Base-by-base conservation (phyloP, 2,329 filamentous ascomycete genomes). In the Aspergillus sp. region DNA sequence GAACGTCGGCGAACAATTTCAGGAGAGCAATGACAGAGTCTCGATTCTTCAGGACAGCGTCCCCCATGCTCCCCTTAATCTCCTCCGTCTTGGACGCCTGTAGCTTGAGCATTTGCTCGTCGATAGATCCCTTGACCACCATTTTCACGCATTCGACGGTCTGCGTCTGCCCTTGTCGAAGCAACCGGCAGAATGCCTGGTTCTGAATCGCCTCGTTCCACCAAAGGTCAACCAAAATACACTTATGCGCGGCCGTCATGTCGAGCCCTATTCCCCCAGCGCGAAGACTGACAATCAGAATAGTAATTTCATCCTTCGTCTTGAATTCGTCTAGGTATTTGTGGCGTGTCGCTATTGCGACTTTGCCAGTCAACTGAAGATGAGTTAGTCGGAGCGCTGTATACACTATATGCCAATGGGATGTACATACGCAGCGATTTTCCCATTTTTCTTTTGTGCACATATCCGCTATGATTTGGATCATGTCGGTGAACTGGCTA, bases 131-230 rank as follows among this genome's bases (percentile, higher is more conserved):
- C 1, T 78, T 73, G 0, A 87, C 79, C 0, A 87, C 74, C 38
- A 92, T 79, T 0, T 87, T 81, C 0, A 85, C 81, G 60, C 90
- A 82, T 11, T 85, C 77, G 0, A 88, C 88, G 38, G 85, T 77
- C 47, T 88, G 84, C 0, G 70, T 64, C 64, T 94, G 91, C 0
- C 89, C 89, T 2, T 88, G 86, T 5, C 90, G 82, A 66, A 84
- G 85, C 0, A 91, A 84, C 0, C 90, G 84, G 1, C 81, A 84
- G 69, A 85, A 86, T 1, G 81, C 81, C 72, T 73, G 90, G n/a
- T 86, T 77, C 66, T 92, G 88, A 0, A 81, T 73, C 0, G 82
- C 79, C 1, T 74, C 74, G 60, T 91, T 91, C 86, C 86, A 92
- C 84, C 85, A 88, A 0, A 79, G 74, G 34, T 88, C 85, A 0